These are phyloP conservation scores for Tylopilus plumbeoviolaceoides DNA, from an alignment of 768 basidiomycete species.

Conservation along the genomic window DNA sequence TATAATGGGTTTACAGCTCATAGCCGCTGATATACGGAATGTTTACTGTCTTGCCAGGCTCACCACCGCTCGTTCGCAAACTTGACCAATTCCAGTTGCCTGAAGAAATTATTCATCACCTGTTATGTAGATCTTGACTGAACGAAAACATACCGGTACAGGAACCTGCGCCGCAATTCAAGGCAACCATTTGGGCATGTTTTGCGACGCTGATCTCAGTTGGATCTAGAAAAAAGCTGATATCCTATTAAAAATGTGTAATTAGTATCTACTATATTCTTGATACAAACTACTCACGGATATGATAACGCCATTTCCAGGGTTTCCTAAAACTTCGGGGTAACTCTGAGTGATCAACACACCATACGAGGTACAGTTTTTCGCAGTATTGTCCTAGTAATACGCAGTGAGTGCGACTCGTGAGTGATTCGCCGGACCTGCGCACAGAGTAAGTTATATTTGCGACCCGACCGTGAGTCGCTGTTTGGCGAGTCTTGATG, in stretches of 20 bases:
- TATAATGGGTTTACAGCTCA: conserved; percentile 13
- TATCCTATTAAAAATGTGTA: conserved; percentile 30
- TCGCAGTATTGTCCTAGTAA: conserved; percentile 50
- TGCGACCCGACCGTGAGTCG: conserved; percentile 45
- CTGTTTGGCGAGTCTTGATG: conserved; percentile 51
- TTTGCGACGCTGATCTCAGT: conserved; percentile 42
- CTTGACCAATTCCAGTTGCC: conserved; percentile 51
- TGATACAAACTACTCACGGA: conserved; percentile 41
- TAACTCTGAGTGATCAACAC: conserved; percentile 64
- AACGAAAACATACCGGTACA: conserved; percentile 40
- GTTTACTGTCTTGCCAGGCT: conserved; percentile 33
- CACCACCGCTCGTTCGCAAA: conserved; percentile 43
- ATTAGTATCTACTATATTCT: neutral
- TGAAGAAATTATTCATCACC: conserved; percentile 10
- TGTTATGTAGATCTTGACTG: neutral
- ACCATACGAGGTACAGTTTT: conserved; percentile 46
- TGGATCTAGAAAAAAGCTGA: conserved; percentile 43
- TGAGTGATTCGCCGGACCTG: neutral
- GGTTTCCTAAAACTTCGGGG: conserved; percentile 46
- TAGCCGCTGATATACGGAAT: conserved; percentile 33
- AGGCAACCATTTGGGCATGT: conserved; percentile 43
- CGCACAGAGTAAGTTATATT: conserved; percentile 48
- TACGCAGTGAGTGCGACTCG: neutral
- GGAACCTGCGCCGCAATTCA: conserved; percentile 52
- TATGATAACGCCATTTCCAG: conserved; percentile 54